Percentiles rank a stretch among this genome's conserved stretches.
These are phyloP conservation scores for Acidiella bohemica DNA, from an alignment of 495 filamentous ascomycete genomes.

Conservation along the genomic window DNA sequence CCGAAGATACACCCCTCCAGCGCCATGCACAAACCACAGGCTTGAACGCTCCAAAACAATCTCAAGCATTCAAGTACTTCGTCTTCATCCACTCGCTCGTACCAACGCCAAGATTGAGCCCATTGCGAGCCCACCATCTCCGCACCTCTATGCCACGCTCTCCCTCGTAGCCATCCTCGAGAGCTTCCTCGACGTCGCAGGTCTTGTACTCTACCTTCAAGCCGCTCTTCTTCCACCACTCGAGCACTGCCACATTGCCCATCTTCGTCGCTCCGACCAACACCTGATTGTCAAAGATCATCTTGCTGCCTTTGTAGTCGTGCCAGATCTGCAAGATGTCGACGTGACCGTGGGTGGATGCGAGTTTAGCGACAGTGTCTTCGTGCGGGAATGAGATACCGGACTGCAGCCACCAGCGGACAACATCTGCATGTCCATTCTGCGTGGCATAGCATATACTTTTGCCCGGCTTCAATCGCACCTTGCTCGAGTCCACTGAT, in stretches of 20 bases:
- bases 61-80: slow-evolving; percentile 37
- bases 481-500: slow-evolving; percentile 15
- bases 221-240: slow-evolving; percentile 79
- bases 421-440: slow-evolving; percentile 52
- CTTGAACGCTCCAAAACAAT: not conserved
- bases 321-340: slow-evolving; percentile 74
- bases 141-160: slow-evolving; percentile 45
- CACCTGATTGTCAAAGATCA: slow-evolving; percentile 81
- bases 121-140: slow-evolving; percentile 82
- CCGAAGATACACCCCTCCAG: not conserved
- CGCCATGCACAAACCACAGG: slow-evolving; percentile 1
- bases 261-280: slow-evolving; percentile 79
- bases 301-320: slow-evolving; percentile 61
- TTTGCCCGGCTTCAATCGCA: slow-evolving; percentile 64
- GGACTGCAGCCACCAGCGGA: slow-evolving; percentile 73
- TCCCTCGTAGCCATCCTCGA: slow-evolving; percentile 59
- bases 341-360: slow-evolving; percentile 74
- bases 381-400: slow-evolving; percentile 60
- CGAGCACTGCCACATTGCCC: slow-evolving; percentile 66
- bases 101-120: slow-evolving; percentile 69
- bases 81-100: slow-evolving; percentile 92
- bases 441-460: slow-evolving; percentile 69
- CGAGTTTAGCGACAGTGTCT: slow-evolving; percentile 67
- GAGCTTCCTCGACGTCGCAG: slow-evolving; percentile 85
- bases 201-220: slow-evolving; percentile 82